These are phyloP conservation scores for Pseudoturritis turrita DNA, from an alignment of 345 rosid genomes.

Conservation along the genomic window DNA sequence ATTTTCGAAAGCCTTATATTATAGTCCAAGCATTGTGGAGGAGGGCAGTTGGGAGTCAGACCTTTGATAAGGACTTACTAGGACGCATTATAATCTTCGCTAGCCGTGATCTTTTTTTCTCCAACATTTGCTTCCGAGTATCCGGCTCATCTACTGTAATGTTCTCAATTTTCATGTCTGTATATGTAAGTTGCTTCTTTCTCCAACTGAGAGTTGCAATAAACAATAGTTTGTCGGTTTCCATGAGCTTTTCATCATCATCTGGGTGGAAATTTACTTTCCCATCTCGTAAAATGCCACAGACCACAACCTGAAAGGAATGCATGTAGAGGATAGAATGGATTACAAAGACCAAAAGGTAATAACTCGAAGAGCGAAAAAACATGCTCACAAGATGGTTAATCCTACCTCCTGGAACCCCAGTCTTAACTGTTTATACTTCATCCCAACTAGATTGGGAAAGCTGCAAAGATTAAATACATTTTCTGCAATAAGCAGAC, in stretches of 20 bases:
- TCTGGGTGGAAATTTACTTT: constrained; percentile 77
- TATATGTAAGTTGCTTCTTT: constrained; percentile 40
- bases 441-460: constrained; percentile 68
- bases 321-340: constrained; percentile 3
- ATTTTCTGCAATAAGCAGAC: constrained; percentile 65
- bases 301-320: constrained; percentile 75
- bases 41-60: constrained; percentile 26
- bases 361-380: not conserved
- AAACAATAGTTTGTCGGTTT: constrained; percentile 78
- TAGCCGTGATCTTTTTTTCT: constrained; percentile 46
- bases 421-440: constrained; percentile 59
- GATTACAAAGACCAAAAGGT: not conserved
- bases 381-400: not conserved
- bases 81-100: constrained; percentile 50
- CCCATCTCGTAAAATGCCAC: constrained; percentile 78
- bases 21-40: not conserved
- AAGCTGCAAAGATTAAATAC: constrained; percentile 83
- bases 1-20: not conserved
- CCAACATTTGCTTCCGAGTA: constrained; percentile 34
- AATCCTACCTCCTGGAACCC: constrained; percentile 70
- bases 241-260: constrained; percentile 67
- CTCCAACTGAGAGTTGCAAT: constrained; percentile 69
- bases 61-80: constrained; percentile 62
- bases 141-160: constrained; percentile 33
- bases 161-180: constrained; percentile 36